Base-by-base conservation (phyloP, 2,329 filamentous ascomycete species). In the Microdochium bolleyi region DNA sequence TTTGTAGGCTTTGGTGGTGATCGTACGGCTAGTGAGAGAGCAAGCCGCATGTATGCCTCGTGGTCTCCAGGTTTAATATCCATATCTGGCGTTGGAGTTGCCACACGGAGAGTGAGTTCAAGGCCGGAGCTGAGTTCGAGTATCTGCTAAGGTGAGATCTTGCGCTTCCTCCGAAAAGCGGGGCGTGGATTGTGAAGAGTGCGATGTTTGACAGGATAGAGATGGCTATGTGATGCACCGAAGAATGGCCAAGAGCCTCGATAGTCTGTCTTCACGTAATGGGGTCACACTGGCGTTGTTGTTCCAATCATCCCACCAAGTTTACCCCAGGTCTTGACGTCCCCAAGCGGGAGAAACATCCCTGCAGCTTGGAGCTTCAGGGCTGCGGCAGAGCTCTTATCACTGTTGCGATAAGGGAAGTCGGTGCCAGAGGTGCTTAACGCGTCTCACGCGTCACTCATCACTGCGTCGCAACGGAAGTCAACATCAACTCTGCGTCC, bases 1-100 rank as follows among this genome's bases (percentile, higher is more conserved):
- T 97, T 97, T 51, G 89, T 91, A 2, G 92, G 87, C 62, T 87
- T 91, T 25, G 90, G 89, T 2, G 89, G 88, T 11, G 92, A 95
- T 57, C 87, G 80, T 34, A 79, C 77, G 13, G 94, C 92, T 57
- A 91, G 77, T n/a, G 78, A 72, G 53, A 97, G 80, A 37, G 90
- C 90, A 53, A 86, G 73, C 52, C 75, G 79, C 75, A 97, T 87
- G 64, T 73, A 73, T 2, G 64, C 69, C 49, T 64, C 63, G 63
- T 82, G 78, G 53, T 79, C 70, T 30, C 66, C 70, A 7, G 67
- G 57, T 21, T 56, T 53, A 51, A 71, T 65, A 2, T 59, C 48
- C 49, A 52, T 22, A 4, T 3, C 16, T 19, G 7, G 7, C 7
- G 41, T 11, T 13, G 21, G 41, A 8, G 41, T 22, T 46, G 16